phyloP scores from a whole-genome alignment of 176 grass and related monocot species.

The Rhynchospora pubera region DNA sequence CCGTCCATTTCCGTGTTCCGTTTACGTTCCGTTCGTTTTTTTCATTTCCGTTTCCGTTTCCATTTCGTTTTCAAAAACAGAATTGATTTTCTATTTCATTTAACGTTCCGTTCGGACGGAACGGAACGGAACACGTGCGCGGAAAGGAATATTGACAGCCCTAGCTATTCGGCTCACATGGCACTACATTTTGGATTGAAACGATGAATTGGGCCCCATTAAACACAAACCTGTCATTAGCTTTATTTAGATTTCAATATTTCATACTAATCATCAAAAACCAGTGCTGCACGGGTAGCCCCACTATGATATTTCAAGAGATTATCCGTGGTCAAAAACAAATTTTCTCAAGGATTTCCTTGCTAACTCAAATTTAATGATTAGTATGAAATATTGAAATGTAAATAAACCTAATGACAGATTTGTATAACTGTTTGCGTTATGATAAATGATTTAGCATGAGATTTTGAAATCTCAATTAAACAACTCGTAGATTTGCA shows the following conservation, averaged over 20 bases:
- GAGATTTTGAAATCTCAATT: too few species aligned
- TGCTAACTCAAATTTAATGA: not conserved
- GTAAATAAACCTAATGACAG: not conserved
- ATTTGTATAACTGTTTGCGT: not conserved
- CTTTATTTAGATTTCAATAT: not conserved
- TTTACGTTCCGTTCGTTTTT: too few species aligned
- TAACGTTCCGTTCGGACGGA: too few species aligned
- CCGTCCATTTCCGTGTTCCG: too few species aligned
- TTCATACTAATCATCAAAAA: not conserved
- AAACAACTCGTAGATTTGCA: too few species aligned
- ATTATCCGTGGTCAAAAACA: not conserved
- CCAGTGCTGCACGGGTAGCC: not conserved
- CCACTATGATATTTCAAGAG: not conserved
- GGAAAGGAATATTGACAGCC: too few species aligned
- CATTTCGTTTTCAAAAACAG: too few species aligned
- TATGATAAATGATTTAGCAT: not conserved
- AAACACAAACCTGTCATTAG: not conserved
- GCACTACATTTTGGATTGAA: not conserved
- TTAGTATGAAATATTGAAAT: not conserved
- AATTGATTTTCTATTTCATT: too few species aligned
- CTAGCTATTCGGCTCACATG: too few species aligned
- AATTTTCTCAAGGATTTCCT: not conserved
- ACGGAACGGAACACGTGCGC: too few species aligned
- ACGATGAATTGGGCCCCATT: not conserved
- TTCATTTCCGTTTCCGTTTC: too few species aligned